Evolutionary conservation across 1,139 yeast genomes (phyloP).

Genomic region (Yamadazyma triangularis): DNA sequence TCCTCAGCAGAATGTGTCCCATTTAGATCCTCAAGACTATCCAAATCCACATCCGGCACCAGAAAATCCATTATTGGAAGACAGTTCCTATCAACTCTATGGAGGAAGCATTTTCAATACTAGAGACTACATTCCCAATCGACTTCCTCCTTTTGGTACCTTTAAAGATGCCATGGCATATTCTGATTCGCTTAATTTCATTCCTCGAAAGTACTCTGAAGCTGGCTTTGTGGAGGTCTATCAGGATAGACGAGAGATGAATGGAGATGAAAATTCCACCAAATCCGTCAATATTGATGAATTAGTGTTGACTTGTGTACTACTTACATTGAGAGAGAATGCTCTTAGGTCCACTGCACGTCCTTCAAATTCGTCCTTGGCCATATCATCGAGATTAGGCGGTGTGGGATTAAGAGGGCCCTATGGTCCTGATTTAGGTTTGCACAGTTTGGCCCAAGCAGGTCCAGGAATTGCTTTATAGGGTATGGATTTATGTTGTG

Average conservation of each 20-base stretch:
- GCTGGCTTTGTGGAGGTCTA: constrained; percentile 33
- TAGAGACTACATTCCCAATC: constrained; percentile 23
- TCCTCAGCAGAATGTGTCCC: constrained; percentile 1
- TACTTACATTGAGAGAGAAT: constrained; percentile 31
- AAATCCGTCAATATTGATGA: constrained; percentile 30
- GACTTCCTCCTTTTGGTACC: constrained; percentile 40
- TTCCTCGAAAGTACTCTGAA: constrained; percentile 35
- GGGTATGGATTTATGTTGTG: background rate
- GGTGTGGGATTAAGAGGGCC: constrained; percentile 4
- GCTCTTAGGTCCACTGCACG: constrained; percentile 21
- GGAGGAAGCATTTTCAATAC: constrained; percentile 7
- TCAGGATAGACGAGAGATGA: constrained; percentile 18
- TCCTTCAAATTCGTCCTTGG: constrained; percentile 10
- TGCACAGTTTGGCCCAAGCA: background rate
- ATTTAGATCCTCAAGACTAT: constrained; percentile 11
- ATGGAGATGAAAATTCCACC: constrained; percentile 19
- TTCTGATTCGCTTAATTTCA: constrained; percentile 11
- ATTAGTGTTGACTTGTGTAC: constrained; percentile 26
- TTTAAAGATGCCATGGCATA: constrained; percentile 29
- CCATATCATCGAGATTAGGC: constrained; percentile 8
- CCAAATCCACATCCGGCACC: constrained; percentile 31
- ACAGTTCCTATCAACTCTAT: constrained; percentile 5
- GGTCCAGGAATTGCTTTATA: background rate
- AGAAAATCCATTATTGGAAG: constrained; percentile 17
- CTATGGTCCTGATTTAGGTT: background rate